phyloP scores from a whole-genome alignment of 2,329 filamentous ascomycete genomes.

The Bipolaris gigantea region DNA sequence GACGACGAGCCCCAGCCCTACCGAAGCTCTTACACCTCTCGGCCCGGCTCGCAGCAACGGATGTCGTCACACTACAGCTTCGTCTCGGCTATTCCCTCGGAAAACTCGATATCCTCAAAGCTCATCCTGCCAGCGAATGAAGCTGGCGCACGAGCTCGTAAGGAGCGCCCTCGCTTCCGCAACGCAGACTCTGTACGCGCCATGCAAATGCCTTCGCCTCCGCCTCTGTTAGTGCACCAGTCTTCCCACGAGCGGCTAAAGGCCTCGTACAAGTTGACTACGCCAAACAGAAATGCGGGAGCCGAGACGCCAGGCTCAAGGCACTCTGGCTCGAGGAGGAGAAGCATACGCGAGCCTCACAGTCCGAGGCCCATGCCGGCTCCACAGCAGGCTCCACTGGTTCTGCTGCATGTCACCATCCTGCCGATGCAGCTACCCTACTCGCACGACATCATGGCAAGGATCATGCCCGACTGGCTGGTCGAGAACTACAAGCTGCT shows the following conservation, averaged over 20 bases:
- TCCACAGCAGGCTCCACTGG: conserved; percentile 63
- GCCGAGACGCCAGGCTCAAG: conserved; percentile 38
- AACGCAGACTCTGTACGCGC: conserved; percentile 70
- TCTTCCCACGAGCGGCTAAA: conserved; percentile 36
- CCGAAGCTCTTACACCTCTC: conserved; percentile 39
- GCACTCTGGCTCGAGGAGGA: conserved; percentile 33
- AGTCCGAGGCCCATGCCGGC: conserved; percentile 33
- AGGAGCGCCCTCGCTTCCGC: conserved; percentile 66
- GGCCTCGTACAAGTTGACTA: conserved; percentile 37
- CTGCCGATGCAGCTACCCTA: conserved; percentile 70
- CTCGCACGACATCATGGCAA: conserved; percentile 51
- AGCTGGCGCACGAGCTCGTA: conserved; percentile 52
- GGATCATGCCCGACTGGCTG: conserved; percentile 55
- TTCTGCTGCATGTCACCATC: conserved; percentile 76
- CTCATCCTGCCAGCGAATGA: conserved; percentile 29
- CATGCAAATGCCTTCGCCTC: conserved; percentile 69
- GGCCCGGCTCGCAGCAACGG: conserved; percentile 27
- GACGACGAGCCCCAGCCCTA: conserved; percentile 34
- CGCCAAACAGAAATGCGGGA: conserved; percentile 36
- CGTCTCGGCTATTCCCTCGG: conserved; percentile 45
- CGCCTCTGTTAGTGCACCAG: conserved; percentile 35
- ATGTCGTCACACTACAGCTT: conserved; percentile 39
- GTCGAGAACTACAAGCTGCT: conserved; percentile 66
- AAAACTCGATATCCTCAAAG: conserved; percentile 42
- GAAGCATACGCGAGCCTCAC: conserved; percentile 31